Evolutionary conservation across 768 basidiomycete genomes (phyloP).

Genomic region (Xerocomellus amylosporus): DNA sequence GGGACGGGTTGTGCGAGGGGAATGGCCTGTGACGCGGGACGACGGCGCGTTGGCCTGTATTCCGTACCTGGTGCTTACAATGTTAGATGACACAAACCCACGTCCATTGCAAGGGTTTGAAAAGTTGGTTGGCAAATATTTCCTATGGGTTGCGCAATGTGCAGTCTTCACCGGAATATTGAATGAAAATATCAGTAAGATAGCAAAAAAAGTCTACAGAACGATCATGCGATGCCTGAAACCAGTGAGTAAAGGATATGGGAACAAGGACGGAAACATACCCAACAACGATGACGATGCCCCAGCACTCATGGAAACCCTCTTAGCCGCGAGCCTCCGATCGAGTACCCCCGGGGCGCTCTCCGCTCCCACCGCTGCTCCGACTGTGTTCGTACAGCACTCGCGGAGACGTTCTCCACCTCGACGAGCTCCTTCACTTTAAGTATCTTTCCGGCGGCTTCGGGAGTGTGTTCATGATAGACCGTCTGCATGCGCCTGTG

Average conservation of each 20-base stretch:
- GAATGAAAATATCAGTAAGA: background rate
- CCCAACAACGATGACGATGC: background rate
- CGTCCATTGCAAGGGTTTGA: too few species aligned
- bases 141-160: too few species aligned
- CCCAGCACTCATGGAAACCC: slow-evolving; percentile 12
- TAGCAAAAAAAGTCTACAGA: background rate
- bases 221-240: background rate
- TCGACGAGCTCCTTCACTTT: slow-evolving; percentile 85
- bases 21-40: background rate
- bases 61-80: too few species aligned
- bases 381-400: slow-evolving; percentile 64
- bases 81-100: too few species aligned
- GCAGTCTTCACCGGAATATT: too few species aligned
- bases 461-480: slow-evolving; percentile 69
- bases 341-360: slow-evolving; percentile 65
- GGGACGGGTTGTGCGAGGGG: background rate
- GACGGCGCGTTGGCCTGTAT: background rate
- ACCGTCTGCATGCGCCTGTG: slow-evolving; percentile 83
- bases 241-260: background rate
- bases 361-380: slow-evolving; percentile 67
- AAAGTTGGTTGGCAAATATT: too few species aligned
- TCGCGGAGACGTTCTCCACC: slow-evolving; percentile 77
- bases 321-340: slow-evolving; percentile 39
- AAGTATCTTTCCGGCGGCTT: slow-evolving; percentile 83
- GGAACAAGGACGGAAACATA: slow-evolving; percentile 1